Conservation (phyloP, 306 rosid genomes). For the Crotalaria pallida region DNA sequence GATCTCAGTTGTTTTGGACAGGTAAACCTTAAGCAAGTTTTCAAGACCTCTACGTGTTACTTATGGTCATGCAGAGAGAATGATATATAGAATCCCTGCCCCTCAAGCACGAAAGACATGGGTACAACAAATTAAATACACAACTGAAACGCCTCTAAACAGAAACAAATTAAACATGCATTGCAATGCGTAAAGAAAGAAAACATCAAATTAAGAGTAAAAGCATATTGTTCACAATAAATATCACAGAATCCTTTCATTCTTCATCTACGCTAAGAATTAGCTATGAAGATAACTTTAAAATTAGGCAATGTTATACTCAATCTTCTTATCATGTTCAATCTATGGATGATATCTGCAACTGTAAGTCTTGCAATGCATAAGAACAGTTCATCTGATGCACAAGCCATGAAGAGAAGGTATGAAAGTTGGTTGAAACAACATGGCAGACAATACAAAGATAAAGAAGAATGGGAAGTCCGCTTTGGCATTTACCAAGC, state of each 20-base stretch:
- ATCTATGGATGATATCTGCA: conserved; percentile 33
- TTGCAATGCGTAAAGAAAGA: conserved; percentile 6
- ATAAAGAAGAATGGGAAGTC: conserved; percentile 41
- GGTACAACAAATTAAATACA: background rate
- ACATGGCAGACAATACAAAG: conserved; percentile 29
- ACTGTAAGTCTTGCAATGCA: conserved; percentile 15
- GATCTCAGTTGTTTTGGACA: background rate
- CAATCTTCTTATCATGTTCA: conserved; percentile 27
- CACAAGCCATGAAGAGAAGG: conserved; percentile 34
- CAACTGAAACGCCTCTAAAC: conserved; percentile 9
- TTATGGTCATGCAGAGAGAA: conserved; percentile 17
- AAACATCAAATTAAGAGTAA: conserved; percentile 12
- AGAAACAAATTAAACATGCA: conserved; percentile 14
- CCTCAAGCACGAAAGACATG: conserved; percentile 37
- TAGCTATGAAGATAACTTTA: conserved; percentile 35
- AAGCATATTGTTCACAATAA: background rate
- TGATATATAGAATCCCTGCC: conserved; percentile 28
- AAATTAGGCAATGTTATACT: conserved; percentile 22
- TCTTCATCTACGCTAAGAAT: conserved; percentile 1
- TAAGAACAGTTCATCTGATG: conserved; percentile 6
- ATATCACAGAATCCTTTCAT: background rate
- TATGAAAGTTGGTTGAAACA: conserved; percentile 45
- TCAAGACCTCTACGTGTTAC: background rate
- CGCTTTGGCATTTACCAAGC: conserved; percentile 51
- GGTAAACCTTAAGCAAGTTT: background rate